Evolutionary conservation across 352 stramenopile genomes (phyloP).

Genomic region (Phytophthora pini): DNA sequence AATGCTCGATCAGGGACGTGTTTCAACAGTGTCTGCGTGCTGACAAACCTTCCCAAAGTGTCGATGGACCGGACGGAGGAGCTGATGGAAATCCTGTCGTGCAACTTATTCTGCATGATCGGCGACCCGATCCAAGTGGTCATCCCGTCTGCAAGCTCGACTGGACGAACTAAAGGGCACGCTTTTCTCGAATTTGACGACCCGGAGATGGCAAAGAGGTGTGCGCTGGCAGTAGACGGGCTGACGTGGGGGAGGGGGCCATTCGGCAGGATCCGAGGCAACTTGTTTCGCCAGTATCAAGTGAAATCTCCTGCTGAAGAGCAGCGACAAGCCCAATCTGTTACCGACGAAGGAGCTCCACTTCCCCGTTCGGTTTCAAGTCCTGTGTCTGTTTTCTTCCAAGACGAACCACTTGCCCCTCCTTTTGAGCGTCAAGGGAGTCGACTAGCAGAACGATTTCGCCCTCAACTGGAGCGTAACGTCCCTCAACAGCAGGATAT

Average conservation of each 20-base stretch:
- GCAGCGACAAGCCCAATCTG: constrained; percentile 3
- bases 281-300: constrained; percentile 84
- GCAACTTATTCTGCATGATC: constrained; percentile 81
- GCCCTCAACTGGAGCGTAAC: not conserved
- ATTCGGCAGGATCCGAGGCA: constrained; percentile 70
- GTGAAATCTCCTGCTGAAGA: constrained; percentile 56
- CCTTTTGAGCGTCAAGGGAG: constrained; percentile 6
- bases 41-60: constrained; percentile 86
- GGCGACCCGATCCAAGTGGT: constrained; percentile 85
- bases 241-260: constrained; percentile 72
- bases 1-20: constrained; percentile 78
- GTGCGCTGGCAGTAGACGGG: constrained; percentile 67
- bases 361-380: constrained; percentile 18
- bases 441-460: constrained; percentile 17
- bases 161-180: constrained; percentile 73
- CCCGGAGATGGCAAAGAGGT: constrained; percentile 59
- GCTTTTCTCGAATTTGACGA: constrained; percentile 89
- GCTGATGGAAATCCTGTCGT: constrained; percentile 77
- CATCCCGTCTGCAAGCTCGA: constrained; percentile 68
- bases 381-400: constrained; percentile 1
- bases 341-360: constrained; percentile 16
- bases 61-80: constrained; percentile 75
- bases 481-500: constrained; percentile 23
- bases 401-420: not conserved
- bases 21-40: constrained; percentile 84